Evolutionary conservation across 1,139 yeast genomes (phyloP), one percentile per base, ranked within the genome.

Genomic region (Kodamaea sp.): DNA sequence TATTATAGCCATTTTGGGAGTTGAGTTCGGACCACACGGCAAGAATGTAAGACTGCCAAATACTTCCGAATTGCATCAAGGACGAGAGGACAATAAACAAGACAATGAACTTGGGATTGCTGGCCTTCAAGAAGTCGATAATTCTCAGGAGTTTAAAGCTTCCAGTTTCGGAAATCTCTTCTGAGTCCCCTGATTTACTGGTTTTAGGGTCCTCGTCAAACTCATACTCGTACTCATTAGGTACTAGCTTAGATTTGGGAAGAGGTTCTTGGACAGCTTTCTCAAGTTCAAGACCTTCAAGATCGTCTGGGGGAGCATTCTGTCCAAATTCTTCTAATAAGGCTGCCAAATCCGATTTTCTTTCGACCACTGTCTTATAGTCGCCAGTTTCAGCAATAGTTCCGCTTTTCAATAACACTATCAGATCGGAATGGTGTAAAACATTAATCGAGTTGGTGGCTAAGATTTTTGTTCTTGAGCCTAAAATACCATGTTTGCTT

Each of bases 311-410:
- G 8, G 21, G 6, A 7, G 21, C 6, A 7, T 18, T 6, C 6
- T 9, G 21, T 7, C 96, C 96, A 54, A 78, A 89, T 44, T 87
- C 96, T 34, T 68, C 69, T 41, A 92, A 76, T 51, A 92, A 70
- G 39, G 70, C 27, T 9, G 47, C 45, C 37, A 44, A 42, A 11
- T 39, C 46, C 19, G 35, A 27, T 18, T 18, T 18, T 24, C 33
- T 34, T 7, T 26, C 36, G 36, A 38, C 33, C 10, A 42, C 48
- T 9, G 30, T 25, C 2, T 51, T 51, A 39, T 47, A 62, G 16
- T 50, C 50, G n/a, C 73, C 73, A 19, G 57, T 47, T 34, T 58
- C 62, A 8, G 37, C 31, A 24, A 57, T 48, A 14, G 46, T 37
- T 15, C 56, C 56, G 15, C 38, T 33, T 16, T 63, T 63, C 31